Conservation (phyloP, 768 basidiomycete species). For the Podaxis mareebaensis region DNA sequence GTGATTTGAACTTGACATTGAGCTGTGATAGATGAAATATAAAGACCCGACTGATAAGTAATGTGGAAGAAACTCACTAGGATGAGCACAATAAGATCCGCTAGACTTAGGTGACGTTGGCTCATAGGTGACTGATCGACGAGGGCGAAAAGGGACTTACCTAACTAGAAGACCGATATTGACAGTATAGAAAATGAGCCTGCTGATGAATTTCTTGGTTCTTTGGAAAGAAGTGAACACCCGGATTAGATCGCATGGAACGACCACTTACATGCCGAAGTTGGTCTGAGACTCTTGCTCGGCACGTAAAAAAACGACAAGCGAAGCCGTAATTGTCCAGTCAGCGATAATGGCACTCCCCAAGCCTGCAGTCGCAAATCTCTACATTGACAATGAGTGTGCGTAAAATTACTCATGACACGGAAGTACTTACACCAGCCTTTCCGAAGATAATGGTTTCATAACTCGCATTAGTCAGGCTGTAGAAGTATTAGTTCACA, state of each 20-base stretch:
- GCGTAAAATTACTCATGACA: neutral
- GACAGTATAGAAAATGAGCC: neutral
- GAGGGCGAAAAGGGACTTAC: neutral
- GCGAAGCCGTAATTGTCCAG: constrained; percentile 5
- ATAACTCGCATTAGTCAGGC: neutral
- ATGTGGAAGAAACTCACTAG: neutral
- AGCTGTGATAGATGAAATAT: neutral
- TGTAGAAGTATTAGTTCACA: neutral
- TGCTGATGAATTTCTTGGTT: constrained; percentile 6
- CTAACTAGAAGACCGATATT: constrained; percentile 5
- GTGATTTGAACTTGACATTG: neutral
- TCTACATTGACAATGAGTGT: neutral
- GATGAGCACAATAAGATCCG: neutral
- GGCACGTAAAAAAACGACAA: constrained; percentile 1
- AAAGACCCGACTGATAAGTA: neutral
- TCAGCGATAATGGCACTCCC: constrained; percentile 1
- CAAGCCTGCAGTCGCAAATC: neutral
- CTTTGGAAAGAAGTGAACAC: neutral
- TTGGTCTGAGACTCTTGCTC: neutral
- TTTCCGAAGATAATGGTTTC: neutral
- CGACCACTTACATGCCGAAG: neutral
- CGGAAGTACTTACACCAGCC: neutral
- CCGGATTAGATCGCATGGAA: neutral
- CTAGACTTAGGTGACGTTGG: neutral
- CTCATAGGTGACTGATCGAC: too few relatives aligned